Percentiles rank a stretch among this genome's conserved stretches.
phyloP scores from a whole-genome alignment of 2,329 filamentous ascomycete genomes.

The Aspergillus pseudoterreus region DNA sequence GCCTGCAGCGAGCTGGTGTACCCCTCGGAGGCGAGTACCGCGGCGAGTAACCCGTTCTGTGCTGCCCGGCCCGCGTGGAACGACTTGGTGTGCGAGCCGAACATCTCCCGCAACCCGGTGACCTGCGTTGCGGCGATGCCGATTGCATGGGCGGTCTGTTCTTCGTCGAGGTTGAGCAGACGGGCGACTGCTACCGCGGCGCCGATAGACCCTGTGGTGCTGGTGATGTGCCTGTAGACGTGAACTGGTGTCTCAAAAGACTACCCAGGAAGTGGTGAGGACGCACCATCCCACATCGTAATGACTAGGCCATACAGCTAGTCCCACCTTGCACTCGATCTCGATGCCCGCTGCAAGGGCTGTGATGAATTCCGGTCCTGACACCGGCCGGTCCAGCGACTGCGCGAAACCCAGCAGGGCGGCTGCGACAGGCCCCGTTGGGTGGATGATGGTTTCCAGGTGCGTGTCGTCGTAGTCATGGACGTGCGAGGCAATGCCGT shows the following conservation, averaged over 20 bases:
- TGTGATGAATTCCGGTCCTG: conserved; percentile 48
- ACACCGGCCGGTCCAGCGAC: conserved; percentile 32
- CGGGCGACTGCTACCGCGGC: conserved; percentile 52
- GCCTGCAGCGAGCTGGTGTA: conserved; percentile 48
- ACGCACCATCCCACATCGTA: conserved; percentile 52
- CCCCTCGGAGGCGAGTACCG: conserved; percentile 45
- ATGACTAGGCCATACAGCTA: conserved; percentile 52
- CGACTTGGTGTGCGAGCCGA: conserved; percentile 54
- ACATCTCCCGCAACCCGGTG: conserved; percentile 52
- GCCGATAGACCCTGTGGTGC: conserved; percentile 50
- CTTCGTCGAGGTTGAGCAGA: conserved; percentile 39
- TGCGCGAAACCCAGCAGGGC: conserved; percentile 45
- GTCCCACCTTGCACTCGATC: conserved; percentile 50
- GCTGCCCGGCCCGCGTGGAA: conserved; percentile 54
- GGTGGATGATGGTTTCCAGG: conserved; percentile 55
- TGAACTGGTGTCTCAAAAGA: background rate
- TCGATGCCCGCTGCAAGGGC: conserved; percentile 53
- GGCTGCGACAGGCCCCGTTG: conserved; percentile 49
- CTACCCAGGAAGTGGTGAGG: background rate
- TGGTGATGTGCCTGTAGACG: conserved; percentile 46
- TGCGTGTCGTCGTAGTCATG: conserved; percentile 58
- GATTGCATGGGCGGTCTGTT: conserved; percentile 48
- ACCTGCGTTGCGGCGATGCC: conserved; percentile 54
- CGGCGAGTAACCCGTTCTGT: conserved; percentile 49
- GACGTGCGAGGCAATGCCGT: conserved; percentile 54